These are phyloP conservation scores for Rubroshorea leprosula DNA, from an alignment of 345 rosid genomes.

Conservation along the genomic window DNA sequence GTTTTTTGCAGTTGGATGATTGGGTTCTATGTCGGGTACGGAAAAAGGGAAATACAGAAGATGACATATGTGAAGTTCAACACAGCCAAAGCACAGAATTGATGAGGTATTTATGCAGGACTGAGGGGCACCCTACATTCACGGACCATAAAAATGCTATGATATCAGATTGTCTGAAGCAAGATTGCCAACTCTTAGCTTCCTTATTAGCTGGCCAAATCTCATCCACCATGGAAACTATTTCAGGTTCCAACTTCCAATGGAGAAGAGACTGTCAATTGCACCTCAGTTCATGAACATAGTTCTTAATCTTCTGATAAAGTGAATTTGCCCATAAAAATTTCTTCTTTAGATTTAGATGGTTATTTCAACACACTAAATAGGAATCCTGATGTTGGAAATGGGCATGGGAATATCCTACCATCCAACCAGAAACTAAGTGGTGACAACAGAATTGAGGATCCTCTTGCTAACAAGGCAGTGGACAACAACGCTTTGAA, in stretches of 20 bases:
- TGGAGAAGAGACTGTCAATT: slow-evolving; percentile 11
- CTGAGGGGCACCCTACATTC: slow-evolving; percentile 13
- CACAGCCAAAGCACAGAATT: slow-evolving; percentile 13
- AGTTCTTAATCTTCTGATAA: slow-evolving; percentile 7
- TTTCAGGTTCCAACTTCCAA: no score
- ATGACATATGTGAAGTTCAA: slow-evolving; percentile 13
- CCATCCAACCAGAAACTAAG: slow-evolving; percentile 15
- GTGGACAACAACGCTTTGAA: slow-evolving; percentile 1
- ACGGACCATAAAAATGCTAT: slow-evolving; percentile 15
- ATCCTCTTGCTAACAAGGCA: slow-evolving; percentile 13
- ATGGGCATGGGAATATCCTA: slow-evolving; percentile 14
- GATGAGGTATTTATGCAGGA: slow-evolving; percentile 8
- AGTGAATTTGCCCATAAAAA: slow-evolving; percentile 21
- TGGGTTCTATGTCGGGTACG: slow-evolving; percentile 52
- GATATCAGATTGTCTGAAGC: slow-evolving; percentile 31
- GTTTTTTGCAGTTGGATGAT: slow-evolving; percentile 51
- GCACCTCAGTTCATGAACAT: slow-evolving; percentile 3
- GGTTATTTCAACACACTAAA: slow-evolving; percentile 20
- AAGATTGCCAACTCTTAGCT: slow-evolving; percentile 34
- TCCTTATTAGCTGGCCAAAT: slow-evolving; percentile 29
- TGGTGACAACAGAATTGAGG: slow-evolving; percentile 11
- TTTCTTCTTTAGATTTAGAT: slow-evolving; percentile 18
- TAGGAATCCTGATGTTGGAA: slow-evolving; percentile 23
- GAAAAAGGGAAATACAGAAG: slow-evolving; percentile 19
- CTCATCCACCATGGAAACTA: slow-evolving; percentile 24